phyloP scores from a whole-genome alignment of 2,329 filamentous ascomycete species.

The Emericellopsis atlantica region DNA sequence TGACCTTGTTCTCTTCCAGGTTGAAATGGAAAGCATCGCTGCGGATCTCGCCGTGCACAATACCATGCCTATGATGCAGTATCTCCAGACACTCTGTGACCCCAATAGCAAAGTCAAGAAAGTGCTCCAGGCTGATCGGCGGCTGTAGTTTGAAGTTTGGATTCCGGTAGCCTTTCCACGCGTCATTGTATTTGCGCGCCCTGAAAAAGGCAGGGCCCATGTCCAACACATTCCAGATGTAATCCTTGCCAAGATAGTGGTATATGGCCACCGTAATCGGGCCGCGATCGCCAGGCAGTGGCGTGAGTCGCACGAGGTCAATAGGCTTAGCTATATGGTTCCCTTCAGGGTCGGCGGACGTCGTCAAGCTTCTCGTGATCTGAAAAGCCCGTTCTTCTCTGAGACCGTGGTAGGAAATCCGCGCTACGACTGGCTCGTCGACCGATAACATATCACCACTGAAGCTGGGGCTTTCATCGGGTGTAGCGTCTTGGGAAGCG shows the following conservation, averaged over 20 bases:
- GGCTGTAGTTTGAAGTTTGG: slow-evolving; percentile 35
- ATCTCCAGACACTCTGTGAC: slow-evolving; percentile 78
- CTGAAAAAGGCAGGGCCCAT: slow-evolving; percentile 66
- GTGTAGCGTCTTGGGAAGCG: slow-evolving; percentile 6
- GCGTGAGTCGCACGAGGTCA: slow-evolving; percentile 61
- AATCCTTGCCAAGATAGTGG: slow-evolving; percentile 63
- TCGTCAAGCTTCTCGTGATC: slow-evolving; percentile 60
- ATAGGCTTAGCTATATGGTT: slow-evolving; percentile 71
- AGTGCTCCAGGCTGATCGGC: slow-evolving; percentile 59
- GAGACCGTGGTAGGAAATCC: slow-evolving; percentile 69
- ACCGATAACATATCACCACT: slow-evolving; percentile 20
- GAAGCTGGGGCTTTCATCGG: slow-evolving; percentile 8
- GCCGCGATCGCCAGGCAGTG: slow-evolving; percentile 54
- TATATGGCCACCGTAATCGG: slow-evolving; percentile 72
- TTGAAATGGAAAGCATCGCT: slow-evolving; percentile 88
- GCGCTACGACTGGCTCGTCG: slow-evolving; percentile 61
- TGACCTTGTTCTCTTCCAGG: slow-evolving; percentile 55
- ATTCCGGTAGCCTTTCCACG: slow-evolving; percentile 29
- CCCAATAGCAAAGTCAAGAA: slow-evolving; percentile 85
- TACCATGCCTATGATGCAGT: slow-evolving; percentile 76
- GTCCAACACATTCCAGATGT: slow-evolving; percentile 56
- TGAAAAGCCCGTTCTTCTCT: slow-evolving; percentile 82
- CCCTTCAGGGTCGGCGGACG: slow-evolving; percentile 58
- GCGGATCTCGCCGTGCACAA: slow-evolving; percentile 83
- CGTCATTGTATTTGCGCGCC: slow-evolving; percentile 37